A percentile compares a stretch with the other conserved stretches of the same genome.
Evolutionary conservation across 2,329 filamentous ascomycete species (phyloP).

Genomic region (Fusarium mangiferae): DNA sequence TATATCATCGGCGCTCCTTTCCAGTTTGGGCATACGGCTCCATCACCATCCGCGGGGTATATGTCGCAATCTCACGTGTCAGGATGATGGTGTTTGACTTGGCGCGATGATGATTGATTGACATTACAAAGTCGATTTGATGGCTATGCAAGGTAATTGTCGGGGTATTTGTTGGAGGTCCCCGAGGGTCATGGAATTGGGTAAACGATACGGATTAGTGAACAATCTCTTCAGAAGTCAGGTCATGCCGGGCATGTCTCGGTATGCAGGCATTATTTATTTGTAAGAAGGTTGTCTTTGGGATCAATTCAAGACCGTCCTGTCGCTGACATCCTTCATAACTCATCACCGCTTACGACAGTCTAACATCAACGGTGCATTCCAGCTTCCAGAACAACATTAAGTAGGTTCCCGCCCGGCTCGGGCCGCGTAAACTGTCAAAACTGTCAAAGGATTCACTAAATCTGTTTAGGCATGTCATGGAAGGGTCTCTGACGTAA

Average conservation of each 20-base stretch:
- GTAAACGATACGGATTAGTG: neutral
- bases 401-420: neutral
- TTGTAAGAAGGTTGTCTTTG: neutral
- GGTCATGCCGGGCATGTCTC: neutral
- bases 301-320: neutral
- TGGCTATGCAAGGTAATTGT: neutral
- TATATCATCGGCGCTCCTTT: neutral
- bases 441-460: neutral
- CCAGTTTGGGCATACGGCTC: neutral
- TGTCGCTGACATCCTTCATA: neutral
- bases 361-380: neutral
- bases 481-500: neutral
- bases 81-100: neutral
- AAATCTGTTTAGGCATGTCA: neutral
- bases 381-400: neutral
- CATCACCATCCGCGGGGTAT: constrained; percentile 32
- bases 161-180: neutral
- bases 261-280: neutral
- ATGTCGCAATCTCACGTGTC: constrained; percentile 28
- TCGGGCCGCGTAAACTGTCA: neutral
- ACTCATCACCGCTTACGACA: neutral
- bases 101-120: neutral
- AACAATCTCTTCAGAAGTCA: neutral
- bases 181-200: rapidly evolving
- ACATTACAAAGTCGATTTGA: neutral